Base-by-base conservation (phyloP, 306 rosid species). In the Cicer arietinum region DNA sequence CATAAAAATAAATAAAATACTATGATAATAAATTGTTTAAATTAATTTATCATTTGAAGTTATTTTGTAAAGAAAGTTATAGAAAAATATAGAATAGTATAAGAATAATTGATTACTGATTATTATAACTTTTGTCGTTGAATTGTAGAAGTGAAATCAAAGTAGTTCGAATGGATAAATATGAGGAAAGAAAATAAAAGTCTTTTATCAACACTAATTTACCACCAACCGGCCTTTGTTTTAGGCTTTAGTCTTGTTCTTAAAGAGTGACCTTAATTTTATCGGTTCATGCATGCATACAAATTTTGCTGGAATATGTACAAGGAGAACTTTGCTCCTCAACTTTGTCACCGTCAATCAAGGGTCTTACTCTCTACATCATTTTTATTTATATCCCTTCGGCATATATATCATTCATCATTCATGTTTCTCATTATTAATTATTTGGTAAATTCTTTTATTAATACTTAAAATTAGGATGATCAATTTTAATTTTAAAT, bases 211-310 rank as follows among this genome's bases (percentile, higher is more conserved):
- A 14, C 48, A 10, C 3, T 42, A 43, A 10, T 6, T 42, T 22
- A 42, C 52, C 44, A 60, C 48, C 16, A 5, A 10, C 11, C 12
- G 20, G 22, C 44, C 43, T 14, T 74, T 43, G 73, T 50, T 50
- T 80, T 68, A 59, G 59, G 72, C 51, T 25, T 6, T 80, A 60
- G 84, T 80, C 48, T 43, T 44, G 54, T 46, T 50, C 66, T 62
- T 14, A 62, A 62, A 43, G 58, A 71, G 72, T n/a, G 17, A 11
- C 18, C 39, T 60, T 56, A 20, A 56, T 5, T 48, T 48, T 13
- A 35, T 50, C 16, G n/a, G n/a, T 1, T 56, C 48, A 53, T 63
- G 82, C 78, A 67, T 67, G 50, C 74, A 42, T 58, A n/a, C 1
- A 4, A 57, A 59, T 12, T 39, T 58, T 10, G 45, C 8, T 18